phyloP scores from a whole-genome alignment of 345 rosid genomes.

The Luvunga scandens region DNA sequence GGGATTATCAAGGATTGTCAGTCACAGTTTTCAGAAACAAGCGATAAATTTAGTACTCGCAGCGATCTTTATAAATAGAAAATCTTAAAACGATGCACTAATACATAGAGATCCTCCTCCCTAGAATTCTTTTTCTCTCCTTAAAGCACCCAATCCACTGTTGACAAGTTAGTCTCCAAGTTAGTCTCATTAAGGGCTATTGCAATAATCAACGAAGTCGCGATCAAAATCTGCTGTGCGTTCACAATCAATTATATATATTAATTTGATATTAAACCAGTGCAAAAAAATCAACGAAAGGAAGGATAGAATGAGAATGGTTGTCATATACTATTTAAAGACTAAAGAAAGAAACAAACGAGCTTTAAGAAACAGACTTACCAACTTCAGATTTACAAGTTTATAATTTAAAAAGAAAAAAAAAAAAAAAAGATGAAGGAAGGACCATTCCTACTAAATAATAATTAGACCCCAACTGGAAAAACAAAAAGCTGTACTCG shows the following conservation, averaged over 20 bases:
- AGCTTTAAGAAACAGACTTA: not conserved
- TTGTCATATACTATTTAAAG: not conserved
- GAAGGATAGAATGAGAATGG: not conserved
- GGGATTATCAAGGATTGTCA: too few species aligned
- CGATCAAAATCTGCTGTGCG: not conserved
- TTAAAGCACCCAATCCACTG: too few species aligned
- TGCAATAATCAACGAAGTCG: too few species aligned
- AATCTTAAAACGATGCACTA: too few species aligned
- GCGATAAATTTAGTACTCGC: too few species aligned
- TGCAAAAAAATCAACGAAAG: not conserved
- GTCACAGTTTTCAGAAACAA: too few species aligned
- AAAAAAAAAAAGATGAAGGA: not conserved
- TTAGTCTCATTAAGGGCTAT: too few species aligned
- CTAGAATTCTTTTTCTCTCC: too few species aligned
- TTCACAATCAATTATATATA: not conserved
- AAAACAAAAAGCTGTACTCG: conserved; percentile 2
- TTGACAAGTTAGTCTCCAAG: too few species aligned
- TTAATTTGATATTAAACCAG: not conserved
- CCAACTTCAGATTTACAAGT: not conserved
- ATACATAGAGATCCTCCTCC: too few species aligned
- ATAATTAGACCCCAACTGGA: not conserved
- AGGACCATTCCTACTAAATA: not conserved
- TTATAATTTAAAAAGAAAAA: not conserved
- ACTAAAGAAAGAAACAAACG: not conserved
- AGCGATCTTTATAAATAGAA: too few species aligned